Base-by-base conservation (phyloP, 805 yeast genomes). In the Lachancea mirantina region DNA sequence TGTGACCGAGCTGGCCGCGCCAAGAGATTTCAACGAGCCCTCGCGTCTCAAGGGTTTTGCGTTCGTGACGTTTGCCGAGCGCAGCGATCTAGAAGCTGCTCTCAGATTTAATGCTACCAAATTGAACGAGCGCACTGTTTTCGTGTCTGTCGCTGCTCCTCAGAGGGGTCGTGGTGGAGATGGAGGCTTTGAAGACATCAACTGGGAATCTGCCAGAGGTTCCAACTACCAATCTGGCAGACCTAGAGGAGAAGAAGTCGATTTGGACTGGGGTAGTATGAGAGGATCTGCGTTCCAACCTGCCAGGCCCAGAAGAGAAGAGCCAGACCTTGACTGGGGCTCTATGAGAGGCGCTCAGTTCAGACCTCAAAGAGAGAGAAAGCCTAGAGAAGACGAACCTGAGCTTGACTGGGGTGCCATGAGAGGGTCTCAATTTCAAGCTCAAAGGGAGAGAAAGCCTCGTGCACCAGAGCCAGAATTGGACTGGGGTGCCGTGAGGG, bases 11-110 rank as follows among this genome's bases (percentile, higher is more conserved):
- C 67, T 87, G 41, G 74, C 77, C 41, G 73, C 84, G 45, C 95
- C 95, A 45, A 71, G 65, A 52, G 94, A 83, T 59, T 49, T 57
- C 47, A 52, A 60, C 48, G 70, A 63, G 41, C 73, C 77, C 37
- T 78, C 83, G 22, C 74, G 78, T 51, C 68, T 83, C 68, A 81
- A 79, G 53, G 95, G 95, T 34, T 81, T 78, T 54, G 96, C 94
- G 19, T 89, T 85, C 58, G 77, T 89, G 40, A 87, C 88, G 44
- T 84, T 79, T 52, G 78, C 71, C 47, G 73, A 83, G 36, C 77
- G 76, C 52, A 88, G 81, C 36, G 84, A 79, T 47, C 72, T 89
- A 47, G 85, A 75, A 38, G 64, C 71, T 39, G 82, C 95, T 27
- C 64, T 92, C 47, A 70, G 73, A 34, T 70, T 79, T 52, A 71